phyloP scores from a whole-genome alignment of 2,329 filamentous ascomycete species.

The Stagonosporopsis cucurbitacearum region DNA sequence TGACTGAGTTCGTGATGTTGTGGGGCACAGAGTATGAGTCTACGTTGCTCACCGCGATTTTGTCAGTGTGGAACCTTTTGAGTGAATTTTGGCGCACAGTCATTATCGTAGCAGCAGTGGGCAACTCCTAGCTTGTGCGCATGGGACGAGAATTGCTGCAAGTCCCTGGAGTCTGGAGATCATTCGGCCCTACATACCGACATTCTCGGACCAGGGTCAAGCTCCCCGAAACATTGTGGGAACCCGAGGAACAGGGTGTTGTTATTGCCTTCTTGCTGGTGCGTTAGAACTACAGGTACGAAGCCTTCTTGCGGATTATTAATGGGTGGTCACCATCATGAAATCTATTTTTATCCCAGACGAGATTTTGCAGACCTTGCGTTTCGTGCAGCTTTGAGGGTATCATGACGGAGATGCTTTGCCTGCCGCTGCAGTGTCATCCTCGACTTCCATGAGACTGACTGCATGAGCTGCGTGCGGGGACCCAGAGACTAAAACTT shows the following conservation, averaged over 20 bases:
- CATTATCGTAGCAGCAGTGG: background rate
- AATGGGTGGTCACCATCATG: background rate
- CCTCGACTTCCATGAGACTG: no score
- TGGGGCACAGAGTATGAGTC: background rate
- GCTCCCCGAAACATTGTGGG: constrained; percentile 7
- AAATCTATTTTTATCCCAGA: background rate
- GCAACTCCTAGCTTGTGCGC: background rate
- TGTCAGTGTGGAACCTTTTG: background rate
- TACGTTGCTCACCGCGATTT: background rate
- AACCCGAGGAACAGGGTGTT: background rate
- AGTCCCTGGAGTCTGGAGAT: constrained; percentile 14
- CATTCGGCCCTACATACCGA: background rate
- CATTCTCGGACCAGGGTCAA: background rate
- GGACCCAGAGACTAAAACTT: background rate
- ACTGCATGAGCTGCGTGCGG: background rate
- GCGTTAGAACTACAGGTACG: background rate
- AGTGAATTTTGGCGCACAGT: background rate
- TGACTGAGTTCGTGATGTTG: background rate
- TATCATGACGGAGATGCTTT: background rate
- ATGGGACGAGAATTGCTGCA: background rate
- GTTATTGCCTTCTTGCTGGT: background rate
- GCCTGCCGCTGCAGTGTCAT: no score
- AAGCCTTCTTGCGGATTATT: background rate
- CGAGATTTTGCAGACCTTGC: background rate
- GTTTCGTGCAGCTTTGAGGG: background rate